Percentiles rank a stretch among this genome's conserved stretches.
Conservation (phyloP, 352 stramenopile genomes). For the Phytophthora constricta region DNA sequence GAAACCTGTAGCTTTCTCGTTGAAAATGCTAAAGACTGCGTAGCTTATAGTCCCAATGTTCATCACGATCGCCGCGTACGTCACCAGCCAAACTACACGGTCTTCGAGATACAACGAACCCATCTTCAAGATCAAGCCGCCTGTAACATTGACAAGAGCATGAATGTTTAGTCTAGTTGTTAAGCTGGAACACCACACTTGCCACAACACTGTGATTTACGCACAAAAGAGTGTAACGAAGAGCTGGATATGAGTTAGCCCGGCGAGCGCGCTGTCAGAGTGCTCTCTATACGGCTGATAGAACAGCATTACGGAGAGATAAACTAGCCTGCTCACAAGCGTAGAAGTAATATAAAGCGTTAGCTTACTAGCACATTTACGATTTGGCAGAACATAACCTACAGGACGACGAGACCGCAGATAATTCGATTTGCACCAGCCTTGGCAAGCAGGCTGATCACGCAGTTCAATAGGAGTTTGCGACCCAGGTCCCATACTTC, state of each 20-base stretch:
- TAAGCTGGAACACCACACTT: too few species aligned
- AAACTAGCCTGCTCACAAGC: constrained; percentile 55
- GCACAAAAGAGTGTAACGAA: constrained; percentile 84
- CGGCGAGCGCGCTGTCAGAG: constrained; percentile 69
- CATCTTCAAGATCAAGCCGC: constrained; percentile 76
- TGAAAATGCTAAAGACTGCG: constrained; percentile 60
- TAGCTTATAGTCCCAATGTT: constrained; percentile 62
- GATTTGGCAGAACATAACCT: constrained; percentile 16
- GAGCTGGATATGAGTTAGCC: constrained; percentile 75
- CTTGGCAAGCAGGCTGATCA: constrained; percentile 69
- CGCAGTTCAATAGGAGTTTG: constrained; percentile 76
- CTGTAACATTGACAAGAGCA: constrained; percentile 27
- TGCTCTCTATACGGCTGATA: constrained; percentile 68
- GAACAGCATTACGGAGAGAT: constrained; percentile 78
- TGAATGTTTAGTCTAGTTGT: neutral
- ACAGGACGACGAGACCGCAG: constrained; percentile 73
- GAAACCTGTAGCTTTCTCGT: constrained; percentile 39
- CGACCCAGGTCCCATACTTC: constrained; percentile 78
- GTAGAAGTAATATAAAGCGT: neutral
- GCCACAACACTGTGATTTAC: constrained; percentile 14
- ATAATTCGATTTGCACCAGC: constrained; percentile 74
- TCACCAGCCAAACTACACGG: constrained; percentile 56
- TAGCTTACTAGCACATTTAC: neutral
- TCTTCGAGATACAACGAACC: constrained; percentile 51
- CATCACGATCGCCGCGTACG: constrained; percentile 54